Base-by-base conservation (phyloP, 1,284 basidiomycete genomes). In the Naganishia sp. region DNA sequence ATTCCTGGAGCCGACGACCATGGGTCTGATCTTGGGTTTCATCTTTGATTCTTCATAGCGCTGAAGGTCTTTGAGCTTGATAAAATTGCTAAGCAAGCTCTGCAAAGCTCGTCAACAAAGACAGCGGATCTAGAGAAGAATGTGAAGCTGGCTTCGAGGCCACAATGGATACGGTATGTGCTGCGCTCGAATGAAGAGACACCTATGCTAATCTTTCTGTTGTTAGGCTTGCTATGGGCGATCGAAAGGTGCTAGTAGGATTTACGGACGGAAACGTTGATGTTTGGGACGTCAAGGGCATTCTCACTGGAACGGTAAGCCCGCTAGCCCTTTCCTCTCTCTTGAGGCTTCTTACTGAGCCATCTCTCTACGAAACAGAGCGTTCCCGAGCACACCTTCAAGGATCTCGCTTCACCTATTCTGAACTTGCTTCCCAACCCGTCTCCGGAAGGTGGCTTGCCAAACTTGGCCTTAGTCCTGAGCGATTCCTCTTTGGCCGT, bases 351-450 rank as follows among this genome's bases (percentile, higher is more conserved):
- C 18, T 7, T 46, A 1, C 21, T 23, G 23, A 36, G 18, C 21
- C 7, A 25, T n/a, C 31, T 50, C 7, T 23, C 10, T 18, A n/a
- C 4, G 23, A n/a, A 28, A n/a, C 21, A 66, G 65, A 42, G 57
- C 6, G 42, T 45, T 13, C 59, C 65, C 3, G 39, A 61, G 31
- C 52, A 61, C 31, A 54, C 46, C 6, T 67, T 49, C 60, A 25
- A 6, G 13, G 65, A 77, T 73, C 72, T 63, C 7, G 44, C 77
- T n/a, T 46, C 70, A 6, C 72, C 77, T 42, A 74, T 76, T 28
- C 70, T 75, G 52, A 79, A 75, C 63, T 72, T 83, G n/a, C 71
- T 78, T 0, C 80, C 83, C 10, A 83, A 83, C 66, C 82, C 82
- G 3, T 79, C 79, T 0, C 55, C 53, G 63, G 9, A 53, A 57